Evolutionary conservation across 768 basidiomycete species (phyloP), one percentile per base, ranked within the genome.

Genomic region (Chalciporus piperatus): DNA sequence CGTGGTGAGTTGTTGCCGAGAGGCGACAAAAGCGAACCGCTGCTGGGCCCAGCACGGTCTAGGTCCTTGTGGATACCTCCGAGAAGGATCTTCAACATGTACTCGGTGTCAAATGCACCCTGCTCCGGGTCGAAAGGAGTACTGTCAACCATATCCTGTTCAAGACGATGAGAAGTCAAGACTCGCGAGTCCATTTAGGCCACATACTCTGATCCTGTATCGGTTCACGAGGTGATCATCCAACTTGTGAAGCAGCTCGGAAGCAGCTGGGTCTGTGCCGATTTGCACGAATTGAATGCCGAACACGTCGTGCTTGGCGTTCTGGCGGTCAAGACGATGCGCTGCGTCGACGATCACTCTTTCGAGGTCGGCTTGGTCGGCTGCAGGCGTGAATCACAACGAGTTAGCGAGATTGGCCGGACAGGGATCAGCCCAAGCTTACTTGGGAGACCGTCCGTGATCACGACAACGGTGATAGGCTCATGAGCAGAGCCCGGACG

Each of bases 261-360:
- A 55, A 3, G 76, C 74, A 44, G 47, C 72, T 1, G 56, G 49
- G 45, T 70, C 69, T 3, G 68, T 63, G 0, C 78, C 77, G 20
- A 79, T 73, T 55, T 79, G 78, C 32, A 80, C 65, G 35, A 80
- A 75, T 38, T 76, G 74, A 25, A 79, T 65, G 10, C 77, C 74
- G 6, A 79, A 66, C 62, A 73, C 72, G n/a, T 68, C 63, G 2
- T 68, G 58, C 22, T 63, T 72, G 46, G 67, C 64, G 3, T 59
- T 59, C 1, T 61, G 66, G 33, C 61, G 62, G 44, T 77, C 76
- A 17, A 77, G 70, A 25, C 74, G 63, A 25, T 67, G 67, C 3
- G 76, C 76, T 16, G 68, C 61, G 6, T 66, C 61, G 14, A 76
- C 67, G 10, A 76, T 65, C 2, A 68, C 66, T 7, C 50, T 54